Evolutionary conservation across 805 yeast genomes (phyloP).

Genomic region (Metschnikowia colocasiae): DNA sequence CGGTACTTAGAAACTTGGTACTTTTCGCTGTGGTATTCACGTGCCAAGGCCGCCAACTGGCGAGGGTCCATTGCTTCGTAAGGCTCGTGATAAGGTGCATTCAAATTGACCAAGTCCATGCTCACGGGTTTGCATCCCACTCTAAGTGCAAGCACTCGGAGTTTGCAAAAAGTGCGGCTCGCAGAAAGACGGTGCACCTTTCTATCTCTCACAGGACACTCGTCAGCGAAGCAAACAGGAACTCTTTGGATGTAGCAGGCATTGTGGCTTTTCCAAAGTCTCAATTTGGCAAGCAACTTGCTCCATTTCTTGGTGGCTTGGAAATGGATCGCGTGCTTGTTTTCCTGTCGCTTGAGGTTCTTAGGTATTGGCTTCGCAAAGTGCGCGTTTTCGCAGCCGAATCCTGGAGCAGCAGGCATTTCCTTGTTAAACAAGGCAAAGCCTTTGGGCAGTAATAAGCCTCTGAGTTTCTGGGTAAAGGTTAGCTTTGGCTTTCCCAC

Average conservation of each 20-base stretch:
- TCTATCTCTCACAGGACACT: not conserved
- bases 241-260: not conserved
- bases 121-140: not conserved
- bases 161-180: not conserved
- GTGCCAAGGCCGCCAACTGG: not conserved
- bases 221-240: not conserved
- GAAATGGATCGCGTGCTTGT: not conserved
- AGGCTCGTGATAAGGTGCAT: not conserved
- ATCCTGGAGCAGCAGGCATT: not conserved
- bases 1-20: not conserved
- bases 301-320: conserved; percentile 1
- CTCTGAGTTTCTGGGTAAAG: not conserved
- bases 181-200: not conserved
- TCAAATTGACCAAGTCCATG: not conserved
- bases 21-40: not conserved
- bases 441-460: not conserved
- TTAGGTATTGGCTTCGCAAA: too few species aligned
- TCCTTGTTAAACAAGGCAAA: not conserved
- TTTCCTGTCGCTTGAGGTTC: not conserved
- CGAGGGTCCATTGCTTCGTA: not conserved
- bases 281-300: not conserved
- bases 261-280: not conserved
- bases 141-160: not conserved
- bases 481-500: too few species aligned
- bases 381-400: not conserved